Conservation (phyloP, 495 filamentous ascomycete species). For the Xylaria bambusicola region DNA sequence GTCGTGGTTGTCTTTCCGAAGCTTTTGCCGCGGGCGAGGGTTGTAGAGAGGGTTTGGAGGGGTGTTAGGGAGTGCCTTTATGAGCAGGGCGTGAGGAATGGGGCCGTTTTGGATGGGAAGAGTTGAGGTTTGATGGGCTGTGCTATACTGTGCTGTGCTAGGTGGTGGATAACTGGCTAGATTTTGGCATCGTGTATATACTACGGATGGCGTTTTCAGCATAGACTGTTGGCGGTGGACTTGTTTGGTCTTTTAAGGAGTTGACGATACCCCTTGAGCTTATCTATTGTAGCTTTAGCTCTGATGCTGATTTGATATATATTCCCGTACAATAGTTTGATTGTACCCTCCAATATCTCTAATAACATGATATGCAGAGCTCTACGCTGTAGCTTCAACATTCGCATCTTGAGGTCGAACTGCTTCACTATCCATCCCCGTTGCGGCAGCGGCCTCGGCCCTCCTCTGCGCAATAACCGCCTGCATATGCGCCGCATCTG, state of each 20-base stretch:
- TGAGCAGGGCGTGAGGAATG: constrained; percentile 51
- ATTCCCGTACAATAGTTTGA: background rate
- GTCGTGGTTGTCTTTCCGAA: constrained; percentile 92
- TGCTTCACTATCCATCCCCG: constrained; percentile 9
- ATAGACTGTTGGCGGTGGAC: background rate
- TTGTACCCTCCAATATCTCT: background rate
- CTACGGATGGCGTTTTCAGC: constrained; percentile 15
- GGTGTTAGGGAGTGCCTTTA: constrained; percentile 75
- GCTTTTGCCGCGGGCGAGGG: constrained; percentile 66
- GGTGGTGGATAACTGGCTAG: background rate
- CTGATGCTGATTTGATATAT: constrained; percentile 1
- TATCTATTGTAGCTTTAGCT: background rate
- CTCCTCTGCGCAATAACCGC: constrained; percentile 32
- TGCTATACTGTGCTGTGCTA: background rate
- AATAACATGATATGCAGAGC: background rate
- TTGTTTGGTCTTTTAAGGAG: constrained; percentile 1
- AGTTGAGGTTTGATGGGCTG: background rate
- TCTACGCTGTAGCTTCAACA: constrained; percentile 6
- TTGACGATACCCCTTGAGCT: constrained; percentile 29
- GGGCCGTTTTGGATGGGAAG: constrained; percentile 14
- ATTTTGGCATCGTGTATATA: background rate
- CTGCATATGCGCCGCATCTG: constrained; percentile 45
- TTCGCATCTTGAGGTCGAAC: background rate
- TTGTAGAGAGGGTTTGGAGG: constrained; percentile 85
- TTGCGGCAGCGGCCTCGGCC: constrained; percentile 18